Percentiles rank a stretch among this genome's conserved stretches.
Conservation (phyloP, 768 basidiomycete genomes). For the Russula sp. region DNA sequence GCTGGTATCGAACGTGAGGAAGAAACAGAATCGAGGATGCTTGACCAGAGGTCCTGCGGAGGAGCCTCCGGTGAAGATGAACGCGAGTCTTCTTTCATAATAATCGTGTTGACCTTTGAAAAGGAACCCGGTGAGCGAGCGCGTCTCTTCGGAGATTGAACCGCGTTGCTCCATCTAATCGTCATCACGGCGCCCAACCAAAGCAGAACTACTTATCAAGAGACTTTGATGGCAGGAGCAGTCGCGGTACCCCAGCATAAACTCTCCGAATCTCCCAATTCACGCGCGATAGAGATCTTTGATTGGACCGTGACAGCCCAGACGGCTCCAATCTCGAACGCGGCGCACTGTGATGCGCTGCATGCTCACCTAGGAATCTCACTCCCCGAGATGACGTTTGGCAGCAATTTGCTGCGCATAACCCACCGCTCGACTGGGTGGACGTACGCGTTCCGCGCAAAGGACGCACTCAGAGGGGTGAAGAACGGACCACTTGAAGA, state of each 20-base stretch:
- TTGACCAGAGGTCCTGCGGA: constrained; percentile 84
- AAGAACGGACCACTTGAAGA: constrained; percentile 65
- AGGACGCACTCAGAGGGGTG: constrained; percentile 62
- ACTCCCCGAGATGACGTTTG: constrained; percentile 96
- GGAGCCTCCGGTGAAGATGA: constrained; percentile 66
- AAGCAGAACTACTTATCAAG: neutral
- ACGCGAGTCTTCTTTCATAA: constrained; percentile 36
- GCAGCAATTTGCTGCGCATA: constrained; percentile 67
- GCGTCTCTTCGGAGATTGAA: constrained; percentile 6
- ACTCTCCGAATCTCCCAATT: constrained; percentile 60
- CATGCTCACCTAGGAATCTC: constrained; percentile 64
- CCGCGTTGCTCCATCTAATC: neutral
- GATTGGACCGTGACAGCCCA: constrained; percentile 65
- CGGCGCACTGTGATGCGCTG: constrained; percentile 62
- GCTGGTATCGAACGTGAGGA: constrained; percentile 73
- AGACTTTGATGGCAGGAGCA: constrained; percentile 35
- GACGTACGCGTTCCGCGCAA: constrained; percentile 57
- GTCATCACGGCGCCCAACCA: neutral
- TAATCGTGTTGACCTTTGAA: neutral
- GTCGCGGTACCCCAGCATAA: constrained; percentile 52
- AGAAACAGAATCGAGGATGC: constrained; percentile 84
- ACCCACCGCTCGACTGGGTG: constrained; percentile 59
- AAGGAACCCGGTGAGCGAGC: neutral
- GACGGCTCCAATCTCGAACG: constrained; percentile 75
- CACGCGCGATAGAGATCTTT: constrained; percentile 57